These are phyloP conservation scores for Durusdinium trenchii DNA, from an alignment of 73 alveolate species.

Conservation along the genomic window DNA sequence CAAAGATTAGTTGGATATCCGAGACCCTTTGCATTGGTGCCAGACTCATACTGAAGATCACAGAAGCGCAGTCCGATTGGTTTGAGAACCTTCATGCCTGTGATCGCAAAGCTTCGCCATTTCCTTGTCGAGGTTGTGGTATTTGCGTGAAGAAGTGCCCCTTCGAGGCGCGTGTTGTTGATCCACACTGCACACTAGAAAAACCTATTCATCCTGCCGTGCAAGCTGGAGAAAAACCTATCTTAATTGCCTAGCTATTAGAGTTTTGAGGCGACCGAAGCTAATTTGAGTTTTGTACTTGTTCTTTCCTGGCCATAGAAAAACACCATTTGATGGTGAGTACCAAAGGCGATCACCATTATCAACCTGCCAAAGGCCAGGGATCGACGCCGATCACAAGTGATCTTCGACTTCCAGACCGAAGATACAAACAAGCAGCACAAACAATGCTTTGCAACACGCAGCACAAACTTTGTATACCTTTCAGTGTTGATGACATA, in stretches of 20 bases:
- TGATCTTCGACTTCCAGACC: background rate
- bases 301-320: no score
- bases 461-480: background rate
- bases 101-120: background rate
- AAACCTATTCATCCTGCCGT: background rate
- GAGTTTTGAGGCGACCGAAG: background rate
- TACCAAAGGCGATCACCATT: slow-evolving; percentile 97
- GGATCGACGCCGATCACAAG: background rate
- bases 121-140: slow-evolving; percentile 98
- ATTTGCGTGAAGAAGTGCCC: slow-evolving; percentile 99
- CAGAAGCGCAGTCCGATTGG: background rate
- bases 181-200: background rate
- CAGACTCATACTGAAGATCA: background rate
- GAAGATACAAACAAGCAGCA: background rate
- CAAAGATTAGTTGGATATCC: slow-evolving; percentile 97
- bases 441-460: background rate
- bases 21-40: slow-evolving; percentile 99
- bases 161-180: slow-evolving; percentile 96
- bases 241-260: background rate
- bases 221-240: background rate
- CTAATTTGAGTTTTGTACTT: background rate
- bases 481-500: background rate
- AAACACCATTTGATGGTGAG: background rate
- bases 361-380: slow-evolving; percentile 98
- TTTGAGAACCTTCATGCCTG: background rate